Evolutionary conservation across 2,329 filamentous ascomycete genomes (phyloP).

Genomic region (Rutstroemia sp.): DNA sequence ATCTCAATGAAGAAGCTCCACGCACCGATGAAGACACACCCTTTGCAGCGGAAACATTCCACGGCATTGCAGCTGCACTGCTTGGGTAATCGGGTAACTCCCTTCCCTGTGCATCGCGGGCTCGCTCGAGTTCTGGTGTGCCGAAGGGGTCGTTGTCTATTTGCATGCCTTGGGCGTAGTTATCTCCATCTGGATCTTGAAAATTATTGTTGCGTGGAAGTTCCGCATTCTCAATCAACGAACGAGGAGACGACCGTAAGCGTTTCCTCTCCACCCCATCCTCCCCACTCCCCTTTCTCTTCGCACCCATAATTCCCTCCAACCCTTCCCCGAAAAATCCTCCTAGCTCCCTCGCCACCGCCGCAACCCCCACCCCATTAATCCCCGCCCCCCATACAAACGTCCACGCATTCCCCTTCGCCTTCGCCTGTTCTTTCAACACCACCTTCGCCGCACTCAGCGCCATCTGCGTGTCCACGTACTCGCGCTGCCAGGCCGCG

Average conservation of each 20-base stretch:
- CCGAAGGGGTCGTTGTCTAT: slow-evolving; percentile 30
- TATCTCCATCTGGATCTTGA: slow-evolving; percentile 7
- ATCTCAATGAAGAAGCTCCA: neutral
- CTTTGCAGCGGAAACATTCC: slow-evolving; percentile 50
- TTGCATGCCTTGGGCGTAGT: slow-evolving; percentile 32
- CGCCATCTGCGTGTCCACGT: slow-evolving; percentile 51
- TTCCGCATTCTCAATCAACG: slow-evolving; percentile 23
- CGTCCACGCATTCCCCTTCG: slow-evolving; percentile 55
- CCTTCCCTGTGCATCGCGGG: slow-evolving; percentile 53
- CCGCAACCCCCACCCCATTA: slow-evolving; percentile 41
- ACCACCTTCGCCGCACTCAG: slow-evolving; percentile 37
- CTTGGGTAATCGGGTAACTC: slow-evolving; percentile 61
- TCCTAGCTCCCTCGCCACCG: slow-evolving; percentile 31
- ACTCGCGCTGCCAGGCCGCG: slow-evolving; percentile 48
- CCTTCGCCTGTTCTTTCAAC: slow-evolving; percentile 35
- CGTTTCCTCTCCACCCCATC: neutral
- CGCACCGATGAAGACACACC: slow-evolving; percentile 21
- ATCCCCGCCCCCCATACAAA: slow-evolving; percentile 53
- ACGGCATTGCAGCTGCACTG: slow-evolving; percentile 54
- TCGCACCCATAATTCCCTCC: neutral
- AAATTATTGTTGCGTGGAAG: slow-evolving; percentile 8
- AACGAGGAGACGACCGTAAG: neutral
- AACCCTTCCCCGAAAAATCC: slow-evolving; percentile 22
- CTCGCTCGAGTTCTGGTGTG: slow-evolving; percentile 50
- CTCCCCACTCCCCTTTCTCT: neutral